These are phyloP conservation scores for Primulina eburnea DNA, from an alignment of 257 asterid genomes.

Conservation along the genomic window DNA sequence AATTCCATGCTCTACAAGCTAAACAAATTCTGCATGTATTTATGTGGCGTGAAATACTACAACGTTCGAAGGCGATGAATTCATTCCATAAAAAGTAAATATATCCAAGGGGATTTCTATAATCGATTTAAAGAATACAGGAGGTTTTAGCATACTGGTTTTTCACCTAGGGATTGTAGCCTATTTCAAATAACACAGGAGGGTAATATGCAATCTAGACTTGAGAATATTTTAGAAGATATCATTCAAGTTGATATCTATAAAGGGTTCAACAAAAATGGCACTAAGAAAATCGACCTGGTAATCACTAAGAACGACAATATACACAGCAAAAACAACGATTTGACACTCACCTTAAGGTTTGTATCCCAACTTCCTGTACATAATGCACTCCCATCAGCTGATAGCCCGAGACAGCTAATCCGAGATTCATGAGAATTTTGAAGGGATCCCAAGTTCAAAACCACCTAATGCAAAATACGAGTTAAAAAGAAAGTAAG, in stretches of 20 bases:
- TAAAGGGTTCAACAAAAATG: neutral
- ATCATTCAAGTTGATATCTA: neutral
- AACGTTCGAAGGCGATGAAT: too few relatives aligned
- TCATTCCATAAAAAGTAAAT: too few relatives aligned
- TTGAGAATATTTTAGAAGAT: too few relatives aligned
- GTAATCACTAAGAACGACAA: neutral
- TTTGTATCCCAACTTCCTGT: constrained; percentile 96
- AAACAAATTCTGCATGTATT: too few relatives aligned
- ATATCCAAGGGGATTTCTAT: too few relatives aligned
- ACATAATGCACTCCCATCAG: constrained; percentile 97
- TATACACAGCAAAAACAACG: constrained; percentile 5
- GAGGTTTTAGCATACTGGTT: too few relatives aligned
- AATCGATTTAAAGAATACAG: too few relatives aligned
- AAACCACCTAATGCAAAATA: constrained; percentile 50
- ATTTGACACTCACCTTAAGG: constrained; percentile 66
- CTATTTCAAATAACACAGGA: too few relatives aligned
- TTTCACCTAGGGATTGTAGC: too few relatives aligned
- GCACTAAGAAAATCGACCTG: neutral
- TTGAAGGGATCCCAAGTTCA: constrained; percentile 85
- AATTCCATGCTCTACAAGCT: too few relatives aligned
- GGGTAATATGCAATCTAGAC: too few relatives aligned
- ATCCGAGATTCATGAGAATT: constrained; percentile 79
- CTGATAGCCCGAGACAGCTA: constrained; percentile 86
- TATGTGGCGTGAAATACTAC: too few relatives aligned
- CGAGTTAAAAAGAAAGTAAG: neutral